Conservation (phyloP, 768 basidiomycete species). For the Termitomyces bulborhizus region DNA sequence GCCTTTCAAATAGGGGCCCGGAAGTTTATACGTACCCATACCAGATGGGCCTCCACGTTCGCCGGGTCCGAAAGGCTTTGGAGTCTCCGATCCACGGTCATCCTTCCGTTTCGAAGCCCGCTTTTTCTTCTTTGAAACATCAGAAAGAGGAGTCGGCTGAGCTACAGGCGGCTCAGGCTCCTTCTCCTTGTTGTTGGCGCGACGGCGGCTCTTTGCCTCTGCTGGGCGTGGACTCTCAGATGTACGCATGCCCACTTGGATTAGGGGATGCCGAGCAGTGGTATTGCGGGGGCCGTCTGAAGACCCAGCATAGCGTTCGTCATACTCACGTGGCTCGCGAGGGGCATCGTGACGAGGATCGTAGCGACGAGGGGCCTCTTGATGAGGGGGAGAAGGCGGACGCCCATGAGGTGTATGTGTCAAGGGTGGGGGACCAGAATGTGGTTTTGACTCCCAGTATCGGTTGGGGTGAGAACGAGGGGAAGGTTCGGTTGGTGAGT, state of each 20-base stretch:
- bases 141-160: slow-evolving; percentile 23
- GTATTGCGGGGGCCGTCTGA: slow-evolving; percentile 35
- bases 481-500: slow-evolving; percentile 56
- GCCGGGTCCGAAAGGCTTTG: slow-evolving; percentile 28
- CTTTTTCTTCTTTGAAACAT: slow-evolving; percentile 51
- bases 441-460: slow-evolving; percentile 62
- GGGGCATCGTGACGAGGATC: slow-evolving; percentile 55
- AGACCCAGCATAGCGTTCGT: slow-evolving; percentile 41
- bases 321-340: slow-evolving; percentile 42
- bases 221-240: slow-evolving; percentile 57
- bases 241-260: slow-evolving; percentile 29
- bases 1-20: slow-evolving; percentile 31
- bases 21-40: slow-evolving; percentile 20
- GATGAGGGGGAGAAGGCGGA: slow-evolving; percentile 29
- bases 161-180: slow-evolving; percentile 27
- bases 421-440: slow-evolving; percentile 22
- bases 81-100: slow-evolving; percentile 39
- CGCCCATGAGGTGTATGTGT: slow-evolving; percentile 23
- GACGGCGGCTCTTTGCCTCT: slow-evolving; percentile 42
- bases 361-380: slow-evolving; percentile 50
- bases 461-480: slow-evolving; percentile 47
- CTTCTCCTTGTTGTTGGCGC: slow-evolving; percentile 45
- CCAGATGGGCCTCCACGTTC: slow-evolving; percentile 24
- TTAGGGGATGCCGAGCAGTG: slow-evolving; percentile 24
- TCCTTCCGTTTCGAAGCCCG: slow-evolving; percentile 39